Evolutionary conservation across 2,329 filamentous ascomycete species (phyloP), one percentile per base, ranked within the genome.

Genomic region (Podosphaera aphanis): DNA sequence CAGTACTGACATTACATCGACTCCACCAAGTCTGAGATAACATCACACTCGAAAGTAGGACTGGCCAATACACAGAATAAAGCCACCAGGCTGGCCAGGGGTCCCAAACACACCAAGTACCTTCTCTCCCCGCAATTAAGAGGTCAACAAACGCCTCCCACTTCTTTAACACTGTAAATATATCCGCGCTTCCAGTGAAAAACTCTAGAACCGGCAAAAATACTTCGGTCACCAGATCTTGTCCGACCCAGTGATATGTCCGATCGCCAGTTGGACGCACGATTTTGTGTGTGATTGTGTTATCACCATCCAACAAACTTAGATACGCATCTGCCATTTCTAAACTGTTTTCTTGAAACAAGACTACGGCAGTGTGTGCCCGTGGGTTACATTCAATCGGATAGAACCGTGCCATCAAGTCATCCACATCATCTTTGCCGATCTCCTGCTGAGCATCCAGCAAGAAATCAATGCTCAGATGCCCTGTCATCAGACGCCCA

Each of bases 321-420:
- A 79, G 59, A 50, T 79, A 80, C 10, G 65, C 62, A 0, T 61
- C 60, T 16, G 63, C 63, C 20, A 65, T 57, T 20, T 66, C 62
- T 1, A 61, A 61, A 19, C 62, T 61, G n/a, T 63, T 58, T 1
- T 58, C 54, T 3, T 62, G 62, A 56, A 83, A 79, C 0, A 82
- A 60, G 1, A 73, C 65, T 0, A 77, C 70, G 0, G 78, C 78
- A 0, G 78, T 83, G 53, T 83, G 77, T 0, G 72, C 73, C 13
- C 78, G 64, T 0, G 78, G 78, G 47, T 82, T 83, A 55, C 77
- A 82, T 55, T 82, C 77, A 47, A 83, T 82, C 0, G 77, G 74
- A 50, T 73, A 77, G 1, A 82, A 57, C 23, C 51, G 65, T 52
- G n/a, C 61, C 58, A 39, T 60, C 35, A 53, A 59, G 6, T 33